Base-by-base conservation (phyloP, 2,329 filamentous ascomycete species). In the Magnaporthiopsis incrustans region DNA sequence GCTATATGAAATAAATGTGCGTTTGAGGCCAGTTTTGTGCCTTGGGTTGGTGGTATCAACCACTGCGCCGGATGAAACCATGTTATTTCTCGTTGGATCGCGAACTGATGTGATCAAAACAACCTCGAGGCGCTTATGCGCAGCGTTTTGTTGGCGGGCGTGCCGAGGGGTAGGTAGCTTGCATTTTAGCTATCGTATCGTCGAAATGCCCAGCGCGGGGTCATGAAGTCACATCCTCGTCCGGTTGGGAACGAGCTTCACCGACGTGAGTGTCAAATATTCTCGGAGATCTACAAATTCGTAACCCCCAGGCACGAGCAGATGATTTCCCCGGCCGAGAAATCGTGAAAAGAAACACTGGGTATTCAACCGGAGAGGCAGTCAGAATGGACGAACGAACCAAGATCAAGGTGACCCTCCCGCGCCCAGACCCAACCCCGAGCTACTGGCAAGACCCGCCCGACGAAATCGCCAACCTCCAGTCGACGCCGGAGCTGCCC, bases 371-470 rank as follows among this genome's bases (percentile, higher is more conserved):
- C 11, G 18, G 11, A 50, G 18, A 50, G 38, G 22, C 22, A 12
- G 22, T 22, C 14, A 38, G n/a, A 57, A 78, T 78, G 77, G 76
- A 78, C 27, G 64, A 73, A 53, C 74, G 75, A 59, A 73, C 72
- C 32, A 67, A 66, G 0, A 73, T 77, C 53, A 77, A 76, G 26
- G 76, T 78, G 25, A 71, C 75, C 50, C 72, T 86, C 11, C 85
- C 85, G 5, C 78, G 77, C 14, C 74, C 77, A 22, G 77, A 78
- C 62, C 81, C 85, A 7, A 85, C 82, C 0, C 70, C 73, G 61
- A 86, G 85, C 25, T 89, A 87, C 76, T 89, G 87, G 87, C 86
- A 88, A 70, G 72, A 77, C 64, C 77, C 78, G 75, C 77, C 71
- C 72, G 85, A 76, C 78, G 38, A 66, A 10, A 81, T 70, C 69